Evolutionary conservation across 2,329 filamentous ascomycete species (phyloP).

Genomic region (Trichoderma gracile): DNA sequence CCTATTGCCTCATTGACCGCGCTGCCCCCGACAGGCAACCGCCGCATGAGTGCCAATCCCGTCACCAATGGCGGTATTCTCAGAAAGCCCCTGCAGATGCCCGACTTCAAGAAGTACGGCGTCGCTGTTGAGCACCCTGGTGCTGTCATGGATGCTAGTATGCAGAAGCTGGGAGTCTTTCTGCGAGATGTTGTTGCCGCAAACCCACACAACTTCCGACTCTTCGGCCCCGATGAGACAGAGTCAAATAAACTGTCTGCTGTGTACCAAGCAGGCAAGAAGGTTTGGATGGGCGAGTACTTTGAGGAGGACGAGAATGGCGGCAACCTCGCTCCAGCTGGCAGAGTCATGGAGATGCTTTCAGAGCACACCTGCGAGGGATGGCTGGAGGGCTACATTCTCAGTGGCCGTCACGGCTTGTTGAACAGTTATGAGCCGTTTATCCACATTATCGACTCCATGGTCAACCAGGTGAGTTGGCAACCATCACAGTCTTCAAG

Average conservation of each 20-base stretch:
- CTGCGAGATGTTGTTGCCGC: conserved; percentile 65
- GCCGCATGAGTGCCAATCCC: conserved; percentile 76
- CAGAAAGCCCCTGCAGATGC: conserved; percentile 66
- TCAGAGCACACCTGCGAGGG: conserved; percentile 78
- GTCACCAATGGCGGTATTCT: conserved; percentile 71
- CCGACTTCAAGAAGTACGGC: conserved; percentile 68
- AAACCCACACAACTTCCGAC: conserved; percentile 69
- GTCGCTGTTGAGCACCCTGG: conserved; percentile 63
- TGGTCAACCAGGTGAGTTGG: conserved; percentile 68
- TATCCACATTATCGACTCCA: conserved; percentile 79
- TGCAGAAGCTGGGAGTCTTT: conserved; percentile 68
- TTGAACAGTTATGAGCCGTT: conserved; percentile 83
- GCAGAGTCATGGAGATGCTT: conserved; percentile 82
- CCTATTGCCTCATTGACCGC: conserved; percentile 63
- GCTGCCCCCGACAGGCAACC: conserved; percentile 64
- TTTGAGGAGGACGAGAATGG: conserved; percentile 75
- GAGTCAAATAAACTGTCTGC: conserved; percentile 75
- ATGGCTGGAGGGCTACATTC: conserved; percentile 77
- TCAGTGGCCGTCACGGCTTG: conserved; percentile 73
- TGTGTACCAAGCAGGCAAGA: conserved; percentile 73
- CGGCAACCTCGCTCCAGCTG: conserved; percentile 67
- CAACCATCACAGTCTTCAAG: too few relatives aligned
- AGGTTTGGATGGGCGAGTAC: conserved; percentile 78
- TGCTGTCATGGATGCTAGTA: conserved; percentile 58
- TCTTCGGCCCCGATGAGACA: conserved; percentile 79